A percentile compares a stretch with the other conserved stretches of the same genome.
These are phyloP conservation scores for Tricholomella constricta DNA, from an alignment of 768 basidiomycete genomes.

Conservation along the genomic window DNA sequence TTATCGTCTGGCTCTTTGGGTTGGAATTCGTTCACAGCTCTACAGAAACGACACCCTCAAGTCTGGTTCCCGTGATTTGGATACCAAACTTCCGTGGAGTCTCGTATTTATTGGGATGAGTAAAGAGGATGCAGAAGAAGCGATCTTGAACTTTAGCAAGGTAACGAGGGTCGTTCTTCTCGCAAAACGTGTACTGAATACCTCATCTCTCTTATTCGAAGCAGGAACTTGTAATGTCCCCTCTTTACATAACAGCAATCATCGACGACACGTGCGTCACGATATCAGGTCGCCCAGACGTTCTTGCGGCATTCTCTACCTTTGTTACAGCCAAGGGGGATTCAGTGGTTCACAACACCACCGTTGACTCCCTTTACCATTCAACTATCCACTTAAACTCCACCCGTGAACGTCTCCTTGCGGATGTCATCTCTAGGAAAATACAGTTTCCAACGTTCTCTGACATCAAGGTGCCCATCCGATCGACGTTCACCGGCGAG, in stretches of 20 bases:
- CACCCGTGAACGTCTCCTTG: slow-evolving; percentile 42
- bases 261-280: slow-evolving; percentile 50
- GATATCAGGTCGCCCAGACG: slow-evolving; percentile 58
- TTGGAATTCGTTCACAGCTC: slow-evolving; percentile 45
- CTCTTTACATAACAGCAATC: slow-evolving; percentile 53
- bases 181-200: slow-evolving; percentile 8
- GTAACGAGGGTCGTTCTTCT: slow-evolving; percentile 10
- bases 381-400: slow-evolving; percentile 30
- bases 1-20: slow-evolving; percentile 55
- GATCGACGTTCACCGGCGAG: slow-evolving; percentile 48
- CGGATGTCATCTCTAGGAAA: slow-evolving; percentile 42
- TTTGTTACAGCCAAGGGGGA: slow-evolving; percentile 30
- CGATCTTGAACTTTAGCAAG: slow-evolving; percentile 19
- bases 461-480: slow-evolving; percentile 50
- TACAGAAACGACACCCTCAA: slow-evolving; percentile 26
- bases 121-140: slow-evolving; percentile 29
- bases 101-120: slow-evolving; percentile 28
- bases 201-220: slow-evolving; percentile 6
- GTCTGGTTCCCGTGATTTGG: slow-evolving; percentile 27
- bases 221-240: slow-evolving; percentile 15
- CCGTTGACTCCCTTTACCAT: slow-evolving; percentile 58
- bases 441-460: slow-evolving; percentile 52
- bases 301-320: slow-evolving; percentile 44
- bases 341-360: slow-evolving; percentile 42
- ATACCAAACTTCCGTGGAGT: slow-evolving; percentile 24